phyloP scores from a whole-genome alignment of 345 rosid species.

The Eucalyptus polyanthemos region DNA sequence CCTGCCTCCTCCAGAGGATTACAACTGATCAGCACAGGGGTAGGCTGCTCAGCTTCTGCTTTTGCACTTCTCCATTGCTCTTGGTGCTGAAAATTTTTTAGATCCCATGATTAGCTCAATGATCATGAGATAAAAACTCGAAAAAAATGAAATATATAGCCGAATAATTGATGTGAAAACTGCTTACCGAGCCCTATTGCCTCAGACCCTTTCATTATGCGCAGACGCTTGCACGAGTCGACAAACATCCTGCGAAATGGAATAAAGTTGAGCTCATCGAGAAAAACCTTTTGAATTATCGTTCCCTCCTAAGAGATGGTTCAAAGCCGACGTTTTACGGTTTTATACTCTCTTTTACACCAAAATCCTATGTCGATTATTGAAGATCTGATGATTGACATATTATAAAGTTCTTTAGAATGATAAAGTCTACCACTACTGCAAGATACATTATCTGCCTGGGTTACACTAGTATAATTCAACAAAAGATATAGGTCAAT shows the following conservation, averaged over 20 bases:
- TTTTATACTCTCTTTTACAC: background rate
- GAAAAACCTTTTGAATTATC: background rate
- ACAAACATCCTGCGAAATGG: conserved; percentile 66
- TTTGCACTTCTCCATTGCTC: conserved; percentile 61
- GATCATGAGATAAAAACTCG: background rate
- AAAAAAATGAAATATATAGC: background rate
- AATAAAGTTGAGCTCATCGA: background rate
- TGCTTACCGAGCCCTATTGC: conserved; percentile 83
- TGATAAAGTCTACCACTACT: background rate
- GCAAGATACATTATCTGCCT: background rate
- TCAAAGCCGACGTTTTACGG: background rate
- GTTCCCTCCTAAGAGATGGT: background rate
- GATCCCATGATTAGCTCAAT: background rate
- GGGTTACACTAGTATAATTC: background rate
- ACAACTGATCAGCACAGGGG: background rate
- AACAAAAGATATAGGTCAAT: background rate
- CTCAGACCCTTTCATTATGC: conserved; percentile 95
- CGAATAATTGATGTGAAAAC: too few species aligned
- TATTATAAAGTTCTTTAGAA: background rate
- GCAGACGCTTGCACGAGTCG: conserved; percentile 93
- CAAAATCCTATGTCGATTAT: background rate
- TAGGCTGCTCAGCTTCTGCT: conserved; percentile 24
- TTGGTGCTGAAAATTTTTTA: conserved; percentile 19
- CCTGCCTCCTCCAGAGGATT: background rate
- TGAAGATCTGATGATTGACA: background rate